Evolutionary conservation across 805 yeast species (phyloP), one percentile per base, ranked within the genome.

Genomic region (Candida parachauliodes): DNA sequence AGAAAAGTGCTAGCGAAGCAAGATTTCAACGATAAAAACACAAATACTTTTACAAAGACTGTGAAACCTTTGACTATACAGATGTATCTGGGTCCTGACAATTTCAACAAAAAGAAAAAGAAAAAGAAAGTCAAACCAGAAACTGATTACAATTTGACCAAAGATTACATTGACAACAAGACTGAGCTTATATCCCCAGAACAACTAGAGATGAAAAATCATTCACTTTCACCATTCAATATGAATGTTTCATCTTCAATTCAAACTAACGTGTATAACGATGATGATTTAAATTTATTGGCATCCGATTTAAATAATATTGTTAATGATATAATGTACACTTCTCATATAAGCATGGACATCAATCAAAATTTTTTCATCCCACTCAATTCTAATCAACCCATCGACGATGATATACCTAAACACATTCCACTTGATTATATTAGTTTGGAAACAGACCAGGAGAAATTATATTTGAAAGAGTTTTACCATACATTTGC

Each of bases 221-320:
- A n/a, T n/a, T 28, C 26, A 12, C 24, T 6, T 21, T n/a, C 12
- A 18, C 28, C 28, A 23, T 24, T 21, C 16, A 30, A 30, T 21
- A 10, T 31, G 7, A 35, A 37, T 27, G 36, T 38, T 1, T 23
- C 45, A 7, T 15, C 39, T 20, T 38, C 40, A 8, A 28, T 37
- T 2, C 22, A 37, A n/a, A 28, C 28, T 25, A 31, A 29, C 14
- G 11, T 44, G 21, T 44, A 44, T 22, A 42, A 42, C 26, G 37
- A 44, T 24, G 46, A 58, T 8, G 72, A 67, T 43, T 51, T 68
- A 39, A 54, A 65, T 27, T 28, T 62, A 7, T 46, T 68, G 12
- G 72, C 73, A 0, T 40, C 57, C 5, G 72, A 68, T 36, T 47
- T 68, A 36, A 68, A 63, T 45, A 62, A 66, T 43, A 52, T 68